phyloP scores from a whole-genome alignment of 331 rosid genomes.

The Acacia pycnantha region DNA sequence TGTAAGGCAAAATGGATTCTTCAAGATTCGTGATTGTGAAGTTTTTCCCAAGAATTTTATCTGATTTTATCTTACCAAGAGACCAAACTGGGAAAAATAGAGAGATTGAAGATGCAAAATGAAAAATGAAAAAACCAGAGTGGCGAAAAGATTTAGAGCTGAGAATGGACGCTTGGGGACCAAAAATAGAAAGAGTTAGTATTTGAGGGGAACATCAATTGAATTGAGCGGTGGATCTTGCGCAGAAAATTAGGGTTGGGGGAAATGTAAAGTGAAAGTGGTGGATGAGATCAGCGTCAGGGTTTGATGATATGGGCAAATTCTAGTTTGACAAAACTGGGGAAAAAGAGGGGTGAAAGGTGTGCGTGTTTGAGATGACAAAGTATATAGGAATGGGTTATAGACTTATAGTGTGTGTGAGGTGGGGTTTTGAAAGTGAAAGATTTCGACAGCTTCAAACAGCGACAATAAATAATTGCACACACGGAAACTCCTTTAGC shows the following conservation, averaged over 20 bases:
- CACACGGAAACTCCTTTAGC: conserved; percentile 40
- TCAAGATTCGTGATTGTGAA: no score
- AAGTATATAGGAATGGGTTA: conserved; percentile 8
- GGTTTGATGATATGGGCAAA: not conserved
- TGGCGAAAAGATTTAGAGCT: not conserved
- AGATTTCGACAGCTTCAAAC: conserved; percentile 39
- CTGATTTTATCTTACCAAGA: not conserved
- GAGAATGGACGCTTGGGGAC: not conserved
- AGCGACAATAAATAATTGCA: conserved; percentile 33
- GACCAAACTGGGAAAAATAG: not conserved
- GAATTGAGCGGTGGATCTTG: not conserved
- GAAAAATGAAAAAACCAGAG: not conserved
- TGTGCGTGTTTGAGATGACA: conserved; percentile 43
- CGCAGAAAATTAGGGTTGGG: not conserved
- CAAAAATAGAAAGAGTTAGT: not conserved
- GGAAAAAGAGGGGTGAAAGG: not conserved
- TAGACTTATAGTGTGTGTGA: not conserved
- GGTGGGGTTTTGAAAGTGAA: conserved; percentile 32
- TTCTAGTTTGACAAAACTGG: conserved; percentile 13
- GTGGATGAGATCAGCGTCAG: conserved; percentile 5
- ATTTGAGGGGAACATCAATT: not conserved
- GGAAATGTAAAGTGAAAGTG: conserved; percentile 11
- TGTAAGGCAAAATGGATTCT: not conserved
- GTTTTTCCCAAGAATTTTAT: no score
- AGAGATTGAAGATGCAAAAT: not conserved